Percentiles rank a stretch among this genome's conserved stretches.
Conservation (phyloP, 2,329 filamentous ascomycete species). For the Nemania sp. region DNA sequence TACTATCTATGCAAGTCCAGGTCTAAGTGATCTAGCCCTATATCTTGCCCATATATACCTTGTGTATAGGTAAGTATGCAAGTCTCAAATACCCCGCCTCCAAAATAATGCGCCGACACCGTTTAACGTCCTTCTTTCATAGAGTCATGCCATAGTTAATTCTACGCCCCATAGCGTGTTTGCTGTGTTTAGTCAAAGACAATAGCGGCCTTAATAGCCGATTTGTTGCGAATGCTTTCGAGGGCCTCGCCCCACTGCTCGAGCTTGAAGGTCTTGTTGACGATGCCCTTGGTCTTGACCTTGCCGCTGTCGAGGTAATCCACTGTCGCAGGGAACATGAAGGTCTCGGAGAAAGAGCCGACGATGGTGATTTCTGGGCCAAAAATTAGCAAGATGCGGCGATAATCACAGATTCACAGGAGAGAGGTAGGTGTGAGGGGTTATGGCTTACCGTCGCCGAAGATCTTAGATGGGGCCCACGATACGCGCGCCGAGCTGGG, state of each 20-base stretch:
- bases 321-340: slow-evolving; percentile 65
- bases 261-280: slow-evolving; percentile 74
- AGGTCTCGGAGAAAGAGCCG: slow-evolving; percentile 73
- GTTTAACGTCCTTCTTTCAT: too few relatives aligned
- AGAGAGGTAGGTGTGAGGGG: too few relatives aligned
- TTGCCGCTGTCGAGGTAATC: slow-evolving; percentile 61
- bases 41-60: neutral
- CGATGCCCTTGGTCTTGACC: slow-evolving; percentile 67
- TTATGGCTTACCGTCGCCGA: slow-evolving; percentile 47
- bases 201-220: slow-evolving; percentile 74
- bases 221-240: slow-evolving; percentile 72
- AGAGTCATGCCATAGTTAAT: neutral
- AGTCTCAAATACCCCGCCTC: neutral
- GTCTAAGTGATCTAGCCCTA: neutral
- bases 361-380: slow-evolving; percentile 68
- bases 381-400: neutral
- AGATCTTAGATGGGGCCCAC: slow-evolving; percentile 74
- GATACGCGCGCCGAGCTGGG: slow-evolving; percentile 62
- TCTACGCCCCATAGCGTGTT: neutral
- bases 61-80: too few relatives aligned
- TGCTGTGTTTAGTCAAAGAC: slow-evolving; percentile 59
- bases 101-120: too few relatives aligned
- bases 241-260: slow-evolving; percentile 73
- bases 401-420: neutral
- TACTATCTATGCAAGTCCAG: neutral